Conservation (phyloP, 75 land plant genomes). For the Picea glauca region DNA sequence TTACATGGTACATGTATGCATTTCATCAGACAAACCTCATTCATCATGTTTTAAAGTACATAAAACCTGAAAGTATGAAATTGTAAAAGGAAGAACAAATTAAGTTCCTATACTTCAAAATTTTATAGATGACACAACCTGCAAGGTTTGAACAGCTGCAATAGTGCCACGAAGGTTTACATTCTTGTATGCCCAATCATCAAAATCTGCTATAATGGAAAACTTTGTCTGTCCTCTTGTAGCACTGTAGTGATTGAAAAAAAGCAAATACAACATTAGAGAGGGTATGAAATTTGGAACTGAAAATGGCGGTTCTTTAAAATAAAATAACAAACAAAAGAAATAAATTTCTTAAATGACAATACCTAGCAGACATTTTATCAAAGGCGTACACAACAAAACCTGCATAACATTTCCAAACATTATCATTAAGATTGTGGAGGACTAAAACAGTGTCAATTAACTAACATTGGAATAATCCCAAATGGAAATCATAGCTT, state of each 20-base stretch:
- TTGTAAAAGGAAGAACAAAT: not conserved
- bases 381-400: conserved; percentile 21
- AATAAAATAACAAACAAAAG: not conserved
- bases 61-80: not conserved
- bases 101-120: not conserved
- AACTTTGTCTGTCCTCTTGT: conserved; percentile 23
- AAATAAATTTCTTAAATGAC: not conserved
- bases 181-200: conserved; percentile 8
- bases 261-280: not conserved
- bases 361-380: conserved; percentile 19
- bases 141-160: conserved; percentile 15
- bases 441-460: not conserved
- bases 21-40: not conserved
- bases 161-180: conserved; percentile 11
- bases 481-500: not conserved
- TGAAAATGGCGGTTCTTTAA: not conserved
- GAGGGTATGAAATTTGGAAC: not conserved
- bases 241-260: conserved; percentile 35
- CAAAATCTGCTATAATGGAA: conserved; percentile 9
- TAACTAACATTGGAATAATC: not conserved
- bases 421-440: conserved; percentile 1
- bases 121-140: not conserved
- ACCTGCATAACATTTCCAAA: conserved; percentile 16
- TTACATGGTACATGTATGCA: not conserved
- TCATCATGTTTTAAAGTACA: not conserved